Evolutionary conservation across 148 eudicot genomes (phyloP).

Genomic region (Rhododendron henanense): DNA sequence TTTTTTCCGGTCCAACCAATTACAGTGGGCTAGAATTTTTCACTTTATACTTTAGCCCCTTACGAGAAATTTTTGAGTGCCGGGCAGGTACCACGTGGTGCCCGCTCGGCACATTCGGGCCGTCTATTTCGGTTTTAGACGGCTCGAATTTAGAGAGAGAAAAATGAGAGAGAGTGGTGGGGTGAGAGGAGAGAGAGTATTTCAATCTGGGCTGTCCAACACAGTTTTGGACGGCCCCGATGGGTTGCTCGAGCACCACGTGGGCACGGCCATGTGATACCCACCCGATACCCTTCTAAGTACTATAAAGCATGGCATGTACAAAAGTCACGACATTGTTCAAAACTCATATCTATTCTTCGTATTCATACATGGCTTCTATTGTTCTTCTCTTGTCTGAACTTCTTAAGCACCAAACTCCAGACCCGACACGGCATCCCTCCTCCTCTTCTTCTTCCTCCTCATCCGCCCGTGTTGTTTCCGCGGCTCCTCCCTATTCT

Average conservation of each 20-base stretch:
- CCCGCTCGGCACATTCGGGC: accelerated
- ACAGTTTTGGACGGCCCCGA: too few species aligned
- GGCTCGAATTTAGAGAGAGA: too few species aligned
- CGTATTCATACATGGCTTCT: conserved; percentile 31
- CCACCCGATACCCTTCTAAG: too few species aligned
- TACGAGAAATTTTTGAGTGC: too few species aligned
- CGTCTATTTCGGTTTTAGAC: too few species aligned
- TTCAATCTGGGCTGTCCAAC: too few species aligned
- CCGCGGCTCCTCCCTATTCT: background rate
- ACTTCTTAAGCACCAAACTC: conserved; percentile 23
- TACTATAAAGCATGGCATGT: background rate
- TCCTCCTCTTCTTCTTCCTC: background rate
- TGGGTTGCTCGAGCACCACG: too few species aligned
- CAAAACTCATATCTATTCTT: background rate
- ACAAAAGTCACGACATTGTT: background rate
- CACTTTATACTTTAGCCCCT: too few species aligned
- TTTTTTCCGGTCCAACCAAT: background rate
- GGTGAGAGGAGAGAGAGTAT: too few species aligned
- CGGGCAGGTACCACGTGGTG: too few species aligned
- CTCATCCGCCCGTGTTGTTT: background rate
- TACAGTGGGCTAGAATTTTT: background rate
- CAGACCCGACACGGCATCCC: conserved; percentile 1
- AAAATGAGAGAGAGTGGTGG: too few species aligned
- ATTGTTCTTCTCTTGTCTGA: conserved; percentile 40
- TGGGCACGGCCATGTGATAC: too few species aligned